Conservation (phyloP, 129 eudicot species). For the Daucus carota region DNA sequence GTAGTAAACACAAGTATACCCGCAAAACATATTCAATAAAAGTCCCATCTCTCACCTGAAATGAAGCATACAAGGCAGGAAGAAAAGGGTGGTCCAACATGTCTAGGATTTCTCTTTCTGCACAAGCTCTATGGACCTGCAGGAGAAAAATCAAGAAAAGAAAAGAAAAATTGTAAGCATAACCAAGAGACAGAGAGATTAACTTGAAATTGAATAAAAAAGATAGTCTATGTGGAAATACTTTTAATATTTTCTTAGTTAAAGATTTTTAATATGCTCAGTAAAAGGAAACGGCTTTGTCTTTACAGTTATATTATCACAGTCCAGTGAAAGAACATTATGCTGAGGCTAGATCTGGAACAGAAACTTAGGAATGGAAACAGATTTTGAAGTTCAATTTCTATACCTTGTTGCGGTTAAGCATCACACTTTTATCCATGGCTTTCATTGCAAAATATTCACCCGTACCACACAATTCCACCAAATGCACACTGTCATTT, state of each 20-base stretch:
- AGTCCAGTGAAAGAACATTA: neutral
- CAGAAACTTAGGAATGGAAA: neutral
- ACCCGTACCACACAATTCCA: slow-evolving; percentile 78
- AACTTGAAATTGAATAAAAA: neutral
- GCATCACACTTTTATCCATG: slow-evolving; percentile 96
- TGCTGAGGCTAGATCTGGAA: neutral
- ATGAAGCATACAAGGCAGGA: slow-evolving; percentile 97
- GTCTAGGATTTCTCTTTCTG: slow-evolving; percentile 97
- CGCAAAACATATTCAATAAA: neutral
- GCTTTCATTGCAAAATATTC: slow-evolving; percentile 93
- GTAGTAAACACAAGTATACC: neutral
- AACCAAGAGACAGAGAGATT: neutral
- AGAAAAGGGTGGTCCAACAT: slow-evolving; percentile 96
- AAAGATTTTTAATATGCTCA: neutral
- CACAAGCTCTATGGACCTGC: slow-evolving; percentile 99
- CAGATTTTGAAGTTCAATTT: neutral
- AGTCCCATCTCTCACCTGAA: slow-evolving; percentile 54
- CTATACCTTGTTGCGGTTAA: slow-evolving; percentile 84
- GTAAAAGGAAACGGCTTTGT: neutral
- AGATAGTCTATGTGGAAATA: neutral
- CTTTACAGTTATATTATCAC: neutral
- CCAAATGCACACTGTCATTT: slow-evolving; percentile 84
- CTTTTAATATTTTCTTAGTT: neutral
- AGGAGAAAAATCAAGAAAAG: neutral
- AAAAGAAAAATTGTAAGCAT: neutral